These are phyloP conservation scores for Parastagonospora avenae DNA, from an alignment of 2,329 filamentous ascomycete genomes.

Conservation along the genomic window DNA sequence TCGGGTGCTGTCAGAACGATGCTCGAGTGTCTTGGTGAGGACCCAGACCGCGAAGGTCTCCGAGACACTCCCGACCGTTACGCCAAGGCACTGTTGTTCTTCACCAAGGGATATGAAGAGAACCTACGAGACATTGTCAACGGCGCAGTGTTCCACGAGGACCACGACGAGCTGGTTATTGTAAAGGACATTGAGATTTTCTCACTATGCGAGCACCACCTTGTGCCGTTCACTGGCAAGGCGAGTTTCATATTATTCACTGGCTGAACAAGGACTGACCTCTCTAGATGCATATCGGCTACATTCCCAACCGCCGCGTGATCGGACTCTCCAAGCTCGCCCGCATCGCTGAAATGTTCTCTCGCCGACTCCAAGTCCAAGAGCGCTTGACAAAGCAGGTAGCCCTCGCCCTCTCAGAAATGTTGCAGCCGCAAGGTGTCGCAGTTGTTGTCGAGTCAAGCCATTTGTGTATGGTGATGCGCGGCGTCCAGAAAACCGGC, in stretches of 20 bases:
- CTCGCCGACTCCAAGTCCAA: constrained; percentile 90
- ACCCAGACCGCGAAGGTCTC: constrained; percentile 67
- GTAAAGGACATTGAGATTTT: constrained; percentile 97
- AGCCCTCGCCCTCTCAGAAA: constrained; percentile 88
- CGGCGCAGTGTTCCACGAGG: constrained; percentile 91
- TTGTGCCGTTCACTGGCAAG: constrained; percentile 96
- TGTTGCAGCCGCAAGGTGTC: constrained; percentile 91
- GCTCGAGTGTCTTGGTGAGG: constrained; percentile 69
- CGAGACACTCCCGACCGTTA: constrained; percentile 80
- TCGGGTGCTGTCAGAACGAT: constrained; percentile 67
- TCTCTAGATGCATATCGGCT: constrained; percentile 93
- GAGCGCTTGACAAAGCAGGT: constrained; percentile 96
- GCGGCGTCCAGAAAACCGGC: constrained; percentile 91
- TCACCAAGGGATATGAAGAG: constrained; percentile 96
- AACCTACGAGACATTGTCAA: constrained; percentile 93
- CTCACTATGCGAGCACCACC: constrained; percentile 93
- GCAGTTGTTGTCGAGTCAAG: constrained; percentile 97
- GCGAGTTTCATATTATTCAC: constrained; percentile 52
- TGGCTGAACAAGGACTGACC: constrained; percentile 9
- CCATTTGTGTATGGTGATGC: constrained; percentile 98
- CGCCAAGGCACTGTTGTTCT: constrained; percentile 92
- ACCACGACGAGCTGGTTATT: constrained; percentile 96
- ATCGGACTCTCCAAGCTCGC: constrained; percentile 96
- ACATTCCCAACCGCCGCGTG: constrained; percentile 89
- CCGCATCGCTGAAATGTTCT: constrained; percentile 96